Percentiles rank a stretch among this genome's conserved stretches.
phyloP scores from a whole-genome alignment of 2,329 filamentous ascomycete genomes.

The Aspergillus fijiensis region DNA sequence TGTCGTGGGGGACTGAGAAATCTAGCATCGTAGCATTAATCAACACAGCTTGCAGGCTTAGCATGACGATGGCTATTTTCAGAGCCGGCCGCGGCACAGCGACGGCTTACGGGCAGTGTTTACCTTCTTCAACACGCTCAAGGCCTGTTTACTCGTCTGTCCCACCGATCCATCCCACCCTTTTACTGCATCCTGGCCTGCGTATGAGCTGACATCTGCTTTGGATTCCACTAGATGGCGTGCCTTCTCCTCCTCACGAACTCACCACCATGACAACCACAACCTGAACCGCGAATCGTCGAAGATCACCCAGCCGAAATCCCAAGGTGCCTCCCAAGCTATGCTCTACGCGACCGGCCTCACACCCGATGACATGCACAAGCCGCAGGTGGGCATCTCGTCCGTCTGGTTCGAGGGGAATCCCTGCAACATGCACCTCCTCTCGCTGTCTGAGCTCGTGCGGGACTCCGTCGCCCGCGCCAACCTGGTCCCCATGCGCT shows the following conservation, averaged over 20 bases:
- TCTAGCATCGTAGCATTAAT: not conserved
- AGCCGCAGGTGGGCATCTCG: conserved; percentile 92
- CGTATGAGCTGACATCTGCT: not conserved
- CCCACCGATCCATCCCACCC: not conserved
- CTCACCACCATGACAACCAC: not conserved
- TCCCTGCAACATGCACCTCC: conserved; percentile 97
- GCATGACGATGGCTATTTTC: not conserved
- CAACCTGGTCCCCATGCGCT: conserved; percentile 84
- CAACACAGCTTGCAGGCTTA: not conserved
- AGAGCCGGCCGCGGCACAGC: not conserved
- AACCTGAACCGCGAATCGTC: conserved; percentile 73
- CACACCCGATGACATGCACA: conserved; percentile 78
- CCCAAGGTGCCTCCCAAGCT: conserved; percentile 92
- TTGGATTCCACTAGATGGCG: not conserved
- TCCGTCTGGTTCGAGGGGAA: conserved; percentile 97
- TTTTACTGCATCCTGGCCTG: not conserved
- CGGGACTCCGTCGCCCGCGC: conserved; percentile 67
- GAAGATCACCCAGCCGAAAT: conserved; percentile 88
- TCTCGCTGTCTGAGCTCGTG: conserved; percentile 76
- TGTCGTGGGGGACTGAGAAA: not conserved
- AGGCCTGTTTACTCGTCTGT: not conserved
- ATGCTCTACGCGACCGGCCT: conserved; percentile 95
- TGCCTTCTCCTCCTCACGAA: not conserved
- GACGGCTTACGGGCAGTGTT: not conserved
- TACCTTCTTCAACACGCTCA: not conserved